phyloP scores from a whole-genome alignment of 2,329 filamentous ascomycete species.

The Botrytis medusae region DNA sequence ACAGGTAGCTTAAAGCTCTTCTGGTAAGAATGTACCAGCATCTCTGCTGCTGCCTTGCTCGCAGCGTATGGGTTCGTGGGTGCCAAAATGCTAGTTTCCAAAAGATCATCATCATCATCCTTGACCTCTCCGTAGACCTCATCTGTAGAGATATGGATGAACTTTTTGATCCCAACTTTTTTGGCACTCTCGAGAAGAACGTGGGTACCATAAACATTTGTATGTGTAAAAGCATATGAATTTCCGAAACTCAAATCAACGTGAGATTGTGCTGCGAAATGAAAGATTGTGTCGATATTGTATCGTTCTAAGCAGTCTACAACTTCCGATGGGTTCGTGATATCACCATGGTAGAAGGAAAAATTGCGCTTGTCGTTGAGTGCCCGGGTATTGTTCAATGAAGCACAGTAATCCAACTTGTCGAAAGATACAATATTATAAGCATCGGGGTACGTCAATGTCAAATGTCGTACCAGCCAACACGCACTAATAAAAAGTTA shows the following conservation, averaged over 20 bases:
- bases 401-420: slow-evolving; percentile 80
- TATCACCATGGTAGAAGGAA: slow-evolving; percentile 75
- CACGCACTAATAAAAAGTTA: slow-evolving; percentile 59
- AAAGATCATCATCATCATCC: slow-evolving; percentile 67
- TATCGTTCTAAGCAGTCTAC: slow-evolving; percentile 68
- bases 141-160: slow-evolving; percentile 82
- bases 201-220: slow-evolving; percentile 82
- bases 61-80: slow-evolving; percentile 83
- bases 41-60: slow-evolving; percentile 78
- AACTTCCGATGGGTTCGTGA: slow-evolving; percentile 70
- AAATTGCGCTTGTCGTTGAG: slow-evolving; percentile 71
- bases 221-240: slow-evolving; percentile 77
- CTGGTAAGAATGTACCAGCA: slow-evolving; percentile 83
- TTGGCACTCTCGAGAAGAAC: slow-evolving; percentile 76
- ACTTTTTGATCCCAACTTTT: slow-evolving; percentile 67
- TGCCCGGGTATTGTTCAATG: slow-evolving; percentile 73
- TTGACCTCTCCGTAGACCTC: slow-evolving; percentile 83
- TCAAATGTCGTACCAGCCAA: slow-evolving; percentile 79
- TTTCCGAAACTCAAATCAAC: slow-evolving; percentile 82
- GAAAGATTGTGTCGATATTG: slow-evolving; percentile 76
- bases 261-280: slow-evolving; percentile 84
- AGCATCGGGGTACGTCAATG: slow-evolving; percentile 67
- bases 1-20: slow-evolving; percentile 79
- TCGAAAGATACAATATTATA: slow-evolving; percentile 84
- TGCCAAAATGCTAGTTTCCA: slow-evolving; percentile 71